phyloP scores from a whole-genome alignment of 163 green algal genomes.

The Scenedesmus sp. region DNA sequence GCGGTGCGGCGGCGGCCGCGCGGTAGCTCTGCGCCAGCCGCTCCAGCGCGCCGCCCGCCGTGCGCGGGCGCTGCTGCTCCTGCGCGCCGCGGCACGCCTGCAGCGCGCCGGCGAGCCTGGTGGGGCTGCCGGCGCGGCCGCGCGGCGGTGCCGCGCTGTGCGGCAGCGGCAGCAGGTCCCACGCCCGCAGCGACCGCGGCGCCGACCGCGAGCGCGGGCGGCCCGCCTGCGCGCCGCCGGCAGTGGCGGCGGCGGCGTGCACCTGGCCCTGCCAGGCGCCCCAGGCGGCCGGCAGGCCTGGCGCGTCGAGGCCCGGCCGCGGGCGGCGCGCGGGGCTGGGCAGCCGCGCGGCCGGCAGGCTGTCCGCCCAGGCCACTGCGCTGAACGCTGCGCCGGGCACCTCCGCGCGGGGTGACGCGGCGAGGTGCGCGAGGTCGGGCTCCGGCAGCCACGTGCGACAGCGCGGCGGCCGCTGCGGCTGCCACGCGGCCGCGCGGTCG shows the following conservation, averaged over 20 bases:
- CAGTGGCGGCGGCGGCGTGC: conserved; percentile 6
- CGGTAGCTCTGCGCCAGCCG: background rate
- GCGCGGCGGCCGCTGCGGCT: conserved; percentile 8
- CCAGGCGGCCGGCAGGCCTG: background rate
- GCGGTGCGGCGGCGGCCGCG: background rate
- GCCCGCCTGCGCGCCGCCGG: background rate
- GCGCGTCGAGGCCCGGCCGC: no score
- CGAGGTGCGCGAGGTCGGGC: background rate
- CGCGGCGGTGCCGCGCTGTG: background rate
- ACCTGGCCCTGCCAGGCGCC: conserved; percentile 25
- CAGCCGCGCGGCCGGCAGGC: background rate
- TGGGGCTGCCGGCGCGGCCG: background rate
- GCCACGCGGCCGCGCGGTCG: background rate
- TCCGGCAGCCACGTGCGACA: conserved; percentile 9
- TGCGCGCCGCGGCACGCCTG: no score
- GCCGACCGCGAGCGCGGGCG: background rate
- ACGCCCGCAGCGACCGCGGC: conserved; percentile 12
- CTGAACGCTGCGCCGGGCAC: background rate
- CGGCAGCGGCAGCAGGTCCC: conserved; percentile 15
- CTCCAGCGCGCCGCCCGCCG: background rate
- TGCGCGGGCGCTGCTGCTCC: background rate
- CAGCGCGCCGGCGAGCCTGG: background rate
- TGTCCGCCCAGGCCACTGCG: background rate
- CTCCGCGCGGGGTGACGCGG: background rate
- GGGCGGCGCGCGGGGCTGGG: background rate